These are phyloP conservation scores for Typha latifolia DNA, from an alignment of 176 grass and related monocot species.

Conservation along the genomic window DNA sequence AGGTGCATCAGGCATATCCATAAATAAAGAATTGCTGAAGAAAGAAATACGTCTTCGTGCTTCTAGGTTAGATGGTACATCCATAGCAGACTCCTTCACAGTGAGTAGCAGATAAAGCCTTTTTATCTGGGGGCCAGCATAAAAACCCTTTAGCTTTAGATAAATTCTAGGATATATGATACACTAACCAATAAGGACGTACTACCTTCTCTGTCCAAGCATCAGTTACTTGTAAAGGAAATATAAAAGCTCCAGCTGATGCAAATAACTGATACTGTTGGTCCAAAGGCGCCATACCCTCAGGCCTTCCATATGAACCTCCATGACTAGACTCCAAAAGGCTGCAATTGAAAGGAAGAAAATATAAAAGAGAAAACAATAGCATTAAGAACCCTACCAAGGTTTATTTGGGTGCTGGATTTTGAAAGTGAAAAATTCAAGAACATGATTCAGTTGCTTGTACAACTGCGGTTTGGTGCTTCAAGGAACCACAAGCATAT, in stretches of 20 bases:
- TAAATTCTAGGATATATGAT: not conserved
- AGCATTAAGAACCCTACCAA: not conserved
- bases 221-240: slow-evolving; percentile 55
- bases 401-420: not conserved
- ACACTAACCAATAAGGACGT: not conserved
- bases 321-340: slow-evolving; percentile 62
- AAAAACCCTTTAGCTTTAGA: not conserved
- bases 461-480: too few relatives aligned
- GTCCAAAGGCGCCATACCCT: slow-evolving; percentile 33
- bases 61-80: slow-evolving; percentile 86
- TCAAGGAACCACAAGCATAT: too few relatives aligned
- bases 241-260: slow-evolving; percentile 72
- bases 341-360: slow-evolving; percentile 43
- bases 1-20: slow-evolving; percentile 95
- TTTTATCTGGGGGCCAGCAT: slow-evolving; percentile 47
- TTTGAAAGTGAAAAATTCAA: too few relatives aligned
- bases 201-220: slow-evolving; percentile 83
- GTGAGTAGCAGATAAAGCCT: slow-evolving; percentile 78
- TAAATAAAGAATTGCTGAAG: slow-evolving; percentile 96
- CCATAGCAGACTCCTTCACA: slow-evolving; percentile 92
- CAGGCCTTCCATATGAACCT: slow-evolving; percentile 47
- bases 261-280: slow-evolving; percentile 63
- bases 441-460: too few relatives aligned
- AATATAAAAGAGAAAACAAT: not conserved
- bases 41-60: slow-evolving; percentile 85